phyloP scores from a whole-genome alignment of 108 stramenopile genomes.

The Cyclotella distinguenda region DNA sequence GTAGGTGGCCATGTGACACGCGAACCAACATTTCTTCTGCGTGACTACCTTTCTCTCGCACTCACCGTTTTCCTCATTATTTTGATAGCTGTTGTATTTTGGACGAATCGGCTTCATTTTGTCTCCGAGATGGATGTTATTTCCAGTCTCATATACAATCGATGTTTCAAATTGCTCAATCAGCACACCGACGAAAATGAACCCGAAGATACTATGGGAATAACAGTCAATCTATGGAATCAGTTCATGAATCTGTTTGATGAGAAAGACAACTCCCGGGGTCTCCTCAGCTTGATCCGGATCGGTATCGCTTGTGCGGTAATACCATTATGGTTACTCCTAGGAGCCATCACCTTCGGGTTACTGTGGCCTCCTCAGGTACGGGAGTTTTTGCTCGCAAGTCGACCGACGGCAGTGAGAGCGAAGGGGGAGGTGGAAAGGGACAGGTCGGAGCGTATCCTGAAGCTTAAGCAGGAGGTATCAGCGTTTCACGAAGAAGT shows the following conservation, averaged over 20 bases:
- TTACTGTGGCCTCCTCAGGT: constrained; percentile 80
- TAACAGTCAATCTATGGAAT: constrained; percentile 37
- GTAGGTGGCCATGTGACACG: constrained; percentile 11
- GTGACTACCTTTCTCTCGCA: background rate
- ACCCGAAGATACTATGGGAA: constrained; percentile 5
- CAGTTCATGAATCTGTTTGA: constrained; percentile 46
- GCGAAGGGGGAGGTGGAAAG: constrained; percentile 10
- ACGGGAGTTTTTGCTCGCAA: constrained; percentile 48
- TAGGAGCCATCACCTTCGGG: constrained; percentile 61
- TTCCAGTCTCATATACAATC: background rate
- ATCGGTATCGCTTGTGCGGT: constrained; percentile 46
- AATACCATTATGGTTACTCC: constrained; percentile 66
- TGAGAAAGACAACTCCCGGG: constrained; percentile 2
- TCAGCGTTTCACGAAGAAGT: constrained; percentile 24
- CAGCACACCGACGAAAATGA: background rate
- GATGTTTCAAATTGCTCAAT: background rate
- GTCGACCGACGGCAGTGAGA: constrained; percentile 6
- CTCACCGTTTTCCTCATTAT: background rate
- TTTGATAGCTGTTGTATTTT: constrained; percentile 54
- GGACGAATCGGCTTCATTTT: constrained; percentile 60
- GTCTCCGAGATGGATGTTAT: constrained; percentile 62
- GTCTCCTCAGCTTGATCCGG: constrained; percentile 15
- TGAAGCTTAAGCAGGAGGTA: constrained; percentile 25
- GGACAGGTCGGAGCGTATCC: background rate
- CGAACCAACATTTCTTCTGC: background rate